phyloP scores from a whole-genome alignment of 495 filamentous ascomycete genomes.

The Jackrogersella multiformis region DNA sequence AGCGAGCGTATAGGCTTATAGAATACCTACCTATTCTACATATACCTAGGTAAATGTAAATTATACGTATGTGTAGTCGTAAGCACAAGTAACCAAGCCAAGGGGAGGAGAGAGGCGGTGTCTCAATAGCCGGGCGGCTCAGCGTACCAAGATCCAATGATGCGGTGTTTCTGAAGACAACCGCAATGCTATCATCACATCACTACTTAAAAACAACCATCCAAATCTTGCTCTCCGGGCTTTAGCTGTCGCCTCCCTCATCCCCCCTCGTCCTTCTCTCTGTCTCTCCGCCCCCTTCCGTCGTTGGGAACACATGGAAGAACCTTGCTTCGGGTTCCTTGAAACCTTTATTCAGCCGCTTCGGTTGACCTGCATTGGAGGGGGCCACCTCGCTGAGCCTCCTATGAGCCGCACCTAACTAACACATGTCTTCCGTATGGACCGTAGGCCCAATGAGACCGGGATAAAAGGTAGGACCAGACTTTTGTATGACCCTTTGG shows the following conservation, averaged over 20 bases:
- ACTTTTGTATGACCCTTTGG: conserved; percentile 18
- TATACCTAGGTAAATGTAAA: not conserved
- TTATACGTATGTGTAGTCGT: conserved; percentile 12
- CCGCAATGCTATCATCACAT: conserved; percentile 22
- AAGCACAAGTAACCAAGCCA: conserved; percentile 31
- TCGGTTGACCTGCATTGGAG: conserved; percentile 43
- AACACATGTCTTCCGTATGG: conserved; percentile 38
- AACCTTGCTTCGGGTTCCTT: conserved; percentile 38
- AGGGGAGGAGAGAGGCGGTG: conserved; percentile 28
- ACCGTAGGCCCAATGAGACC: conserved; percentile 36
- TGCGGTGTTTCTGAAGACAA: conserved; percentile 18
- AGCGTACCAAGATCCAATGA: conserved; percentile 37
- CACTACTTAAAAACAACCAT: not conserved
- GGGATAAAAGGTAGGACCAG: conserved; percentile 37
- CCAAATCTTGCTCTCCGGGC: not conserved
- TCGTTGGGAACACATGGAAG: conserved; percentile 34
- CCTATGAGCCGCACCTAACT: conserved; percentile 49
- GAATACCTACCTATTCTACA: no score
- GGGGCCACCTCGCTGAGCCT: conserved; percentile 44
- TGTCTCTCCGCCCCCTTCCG: conserved; percentile 3
- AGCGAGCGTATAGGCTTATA: not conserved
- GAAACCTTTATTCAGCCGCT: conserved; percentile 46
- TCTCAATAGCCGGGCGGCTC: conserved; percentile 34
- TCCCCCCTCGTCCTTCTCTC: no score
- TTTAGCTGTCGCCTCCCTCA: conserved; percentile 6